Base-by-base conservation (phyloP, 805 yeast genomes). In the Saccharomycopsis javanensis region DNA sequence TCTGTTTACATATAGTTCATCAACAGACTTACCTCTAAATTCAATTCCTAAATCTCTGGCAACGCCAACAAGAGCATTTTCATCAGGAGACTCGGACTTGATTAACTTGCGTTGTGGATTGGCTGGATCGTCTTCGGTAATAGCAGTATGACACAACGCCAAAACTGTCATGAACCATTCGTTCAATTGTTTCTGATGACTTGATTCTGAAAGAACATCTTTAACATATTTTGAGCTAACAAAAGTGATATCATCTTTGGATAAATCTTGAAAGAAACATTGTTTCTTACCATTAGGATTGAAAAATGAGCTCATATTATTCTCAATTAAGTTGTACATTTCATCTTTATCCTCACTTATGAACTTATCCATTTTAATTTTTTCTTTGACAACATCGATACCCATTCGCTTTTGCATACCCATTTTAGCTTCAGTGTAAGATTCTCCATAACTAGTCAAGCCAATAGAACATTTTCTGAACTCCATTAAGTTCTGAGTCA, bases 11-110 rank as follows among this genome's bases (percentile, higher is more conserved):
- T 75, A 66, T 38, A 82, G 71, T 2, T 76, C 72, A 42, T 74
- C 75, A 66, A 85, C 75, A 20, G 75, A 74, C 50, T 82, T 73
- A 48, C 78, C 85, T 23, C 76, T 69, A 66, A 85, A 79, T 0
- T 79, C 82, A 62, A 82, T 76, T 8, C 95, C 95, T 31, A 86
- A 63, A 66, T 85, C 92, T 54, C 87, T 73, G 1, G 92, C 92
- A 51, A 79, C 83, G 1, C 85, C 74, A n/a, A 87, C 92, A 55
- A 86, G 74, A 0, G 94, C 91, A 46, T 85, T 81, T 67, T 86
- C 95, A 71, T 86, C 95, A 0, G 95, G 95, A 7, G 90, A 84
- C 66, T 86, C 91, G 1, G 92, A 91, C 64, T 85, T 84, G 70
- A 80, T 83, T 30, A 75, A 75, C 46, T 81, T 67, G 34, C 69